Percentiles rank a stretch among this genome's conserved stretches.
phyloP scores from a whole-genome alignment of 140 eudicot species.

The Anethum foeniculum region DNA sequence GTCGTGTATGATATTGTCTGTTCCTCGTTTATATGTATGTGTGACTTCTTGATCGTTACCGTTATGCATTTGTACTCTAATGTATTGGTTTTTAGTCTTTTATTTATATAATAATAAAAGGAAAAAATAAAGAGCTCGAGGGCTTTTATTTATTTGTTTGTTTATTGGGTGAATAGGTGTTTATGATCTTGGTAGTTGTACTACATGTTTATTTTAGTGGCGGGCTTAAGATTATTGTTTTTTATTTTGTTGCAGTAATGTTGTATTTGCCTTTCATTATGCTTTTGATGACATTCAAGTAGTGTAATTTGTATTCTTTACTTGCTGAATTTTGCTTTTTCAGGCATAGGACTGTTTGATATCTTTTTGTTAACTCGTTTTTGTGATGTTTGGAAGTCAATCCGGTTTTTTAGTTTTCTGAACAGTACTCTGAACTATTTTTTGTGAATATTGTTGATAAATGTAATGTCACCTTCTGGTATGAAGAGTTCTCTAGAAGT shows the following conservation, averaged over 20 bases:
- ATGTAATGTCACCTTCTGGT: background rate
- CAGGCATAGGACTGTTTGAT: background rate
- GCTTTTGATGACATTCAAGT: background rate
- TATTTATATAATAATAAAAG: background rate
- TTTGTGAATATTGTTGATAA: background rate
- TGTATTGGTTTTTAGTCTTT: background rate
- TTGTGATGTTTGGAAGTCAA: background rate
- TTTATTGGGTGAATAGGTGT: background rate
- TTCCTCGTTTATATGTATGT: too few species aligned
- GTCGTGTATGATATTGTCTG: background rate
- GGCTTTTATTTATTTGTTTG: background rate
- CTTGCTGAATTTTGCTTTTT: background rate
- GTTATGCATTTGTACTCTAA: background rate
- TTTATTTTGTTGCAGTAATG: background rate
- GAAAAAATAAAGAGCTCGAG: background rate
- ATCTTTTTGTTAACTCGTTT: background rate
- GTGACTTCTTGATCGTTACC: background rate
- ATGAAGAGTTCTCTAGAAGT: background rate
- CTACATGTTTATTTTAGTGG: background rate
- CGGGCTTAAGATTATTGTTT: background rate
- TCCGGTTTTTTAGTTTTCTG: background rate
- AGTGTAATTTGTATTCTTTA: background rate
- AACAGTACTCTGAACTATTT: background rate
- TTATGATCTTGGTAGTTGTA: background rate
- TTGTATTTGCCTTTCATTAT: background rate